Conservation (phyloP, 2,329 filamentous ascomycete species). For the Aspergillus eucalypticola region DNA sequence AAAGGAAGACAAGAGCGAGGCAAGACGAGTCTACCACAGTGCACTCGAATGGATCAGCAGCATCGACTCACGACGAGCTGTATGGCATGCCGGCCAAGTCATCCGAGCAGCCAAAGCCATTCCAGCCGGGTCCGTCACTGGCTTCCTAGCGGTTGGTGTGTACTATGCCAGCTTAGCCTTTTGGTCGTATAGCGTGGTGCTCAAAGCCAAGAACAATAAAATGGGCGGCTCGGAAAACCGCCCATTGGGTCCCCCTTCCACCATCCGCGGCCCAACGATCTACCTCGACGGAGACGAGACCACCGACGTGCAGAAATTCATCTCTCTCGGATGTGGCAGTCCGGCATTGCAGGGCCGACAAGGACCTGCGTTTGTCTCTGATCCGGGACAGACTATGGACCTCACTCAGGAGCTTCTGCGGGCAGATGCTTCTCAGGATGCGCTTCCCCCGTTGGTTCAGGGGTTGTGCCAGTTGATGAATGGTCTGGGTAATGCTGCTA, state of each 20-base stretch:
- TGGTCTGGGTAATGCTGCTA: constrained; percentile 27
- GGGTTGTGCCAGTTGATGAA: constrained; percentile 64
- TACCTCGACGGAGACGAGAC: constrained; percentile 61
- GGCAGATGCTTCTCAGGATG: constrained; percentile 53
- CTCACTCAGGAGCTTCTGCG: constrained; percentile 59
- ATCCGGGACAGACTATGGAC: constrained; percentile 61
- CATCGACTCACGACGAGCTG: constrained; percentile 41
- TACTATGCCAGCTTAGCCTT: constrained; percentile 69
- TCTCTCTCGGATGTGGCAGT: constrained; percentile 56
- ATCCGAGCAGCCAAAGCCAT: constrained; percentile 61
- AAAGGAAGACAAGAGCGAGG: constrained; percentile 44
- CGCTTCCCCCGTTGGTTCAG: constrained; percentile 63
- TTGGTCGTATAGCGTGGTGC: constrained; percentile 68
- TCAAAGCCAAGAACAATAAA: constrained; percentile 37
- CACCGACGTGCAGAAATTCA: constrained; percentile 57
- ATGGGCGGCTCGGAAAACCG: background rate
- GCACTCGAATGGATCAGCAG: constrained; percentile 41
- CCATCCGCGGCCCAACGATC: constrained; percentile 36
- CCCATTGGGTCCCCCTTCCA: constrained; percentile 1
- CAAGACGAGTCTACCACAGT: constrained; percentile 35
- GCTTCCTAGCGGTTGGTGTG: constrained; percentile 68
- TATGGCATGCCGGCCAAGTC: constrained; percentile 70
- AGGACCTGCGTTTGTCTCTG: constrained; percentile 46
- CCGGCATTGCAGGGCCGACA: constrained; percentile 51
- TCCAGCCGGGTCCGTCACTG: constrained; percentile 56